phyloP scores from a whole-genome alignment of 108 stramenopile genomes.

The Nannochloropsis gaditana region DNA sequence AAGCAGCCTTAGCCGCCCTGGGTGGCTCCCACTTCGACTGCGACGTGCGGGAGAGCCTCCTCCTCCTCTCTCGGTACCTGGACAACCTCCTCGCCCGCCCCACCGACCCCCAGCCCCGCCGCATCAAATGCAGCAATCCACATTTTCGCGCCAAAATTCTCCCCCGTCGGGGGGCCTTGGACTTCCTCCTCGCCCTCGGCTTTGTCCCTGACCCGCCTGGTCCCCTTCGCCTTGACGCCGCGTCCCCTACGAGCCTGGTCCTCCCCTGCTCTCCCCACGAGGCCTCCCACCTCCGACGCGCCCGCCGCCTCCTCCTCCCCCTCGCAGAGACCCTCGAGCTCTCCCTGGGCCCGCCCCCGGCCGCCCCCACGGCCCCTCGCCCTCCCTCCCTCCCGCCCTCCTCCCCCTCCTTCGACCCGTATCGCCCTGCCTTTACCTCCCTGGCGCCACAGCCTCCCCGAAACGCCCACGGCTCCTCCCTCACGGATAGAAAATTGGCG shows the following conservation, averaged over 20 bases:
- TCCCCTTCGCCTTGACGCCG: neutral
- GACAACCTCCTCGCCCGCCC: neutral
- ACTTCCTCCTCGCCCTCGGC: neutral
- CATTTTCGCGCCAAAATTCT: neutral
- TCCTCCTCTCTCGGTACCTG: neutral
- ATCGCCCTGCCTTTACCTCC: neutral
- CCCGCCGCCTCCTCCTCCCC: slow-evolving; percentile 10
- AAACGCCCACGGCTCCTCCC: neutral
- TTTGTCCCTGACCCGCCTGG: neutral
- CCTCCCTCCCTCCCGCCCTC: neutral
- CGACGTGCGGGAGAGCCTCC: neutral
- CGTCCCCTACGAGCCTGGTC: neutral
- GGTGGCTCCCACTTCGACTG: neutral
- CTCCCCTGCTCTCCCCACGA: neutral
- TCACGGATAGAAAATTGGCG: neutral
- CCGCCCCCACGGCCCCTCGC: neutral
- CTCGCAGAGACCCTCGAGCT: neutral
- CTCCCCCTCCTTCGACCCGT: neutral
- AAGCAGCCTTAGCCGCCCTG: neutral
- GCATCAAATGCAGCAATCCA: neutral
- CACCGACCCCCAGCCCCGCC: neutral
- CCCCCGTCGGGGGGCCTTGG: neutral
- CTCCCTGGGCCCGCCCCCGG: neutral
- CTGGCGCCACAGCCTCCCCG: neutral
- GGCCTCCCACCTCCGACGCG: neutral